These are phyloP conservation scores for Epicoccum sorghinum DNA, from an alignment of 2,329 filamentous ascomycete species.

Conservation along the genomic window DNA sequence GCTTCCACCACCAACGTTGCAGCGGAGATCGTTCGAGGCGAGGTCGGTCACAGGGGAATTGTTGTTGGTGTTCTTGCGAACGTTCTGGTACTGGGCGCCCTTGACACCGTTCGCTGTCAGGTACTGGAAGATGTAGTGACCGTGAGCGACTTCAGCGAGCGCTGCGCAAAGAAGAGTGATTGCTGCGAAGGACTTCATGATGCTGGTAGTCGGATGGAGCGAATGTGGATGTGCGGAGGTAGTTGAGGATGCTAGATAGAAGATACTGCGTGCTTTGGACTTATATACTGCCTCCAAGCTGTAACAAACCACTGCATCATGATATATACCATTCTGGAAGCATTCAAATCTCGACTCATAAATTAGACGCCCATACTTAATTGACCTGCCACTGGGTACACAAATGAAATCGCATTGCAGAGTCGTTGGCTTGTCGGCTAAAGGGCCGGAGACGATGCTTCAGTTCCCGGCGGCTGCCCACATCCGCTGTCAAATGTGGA, in stretches of 20 bases:
- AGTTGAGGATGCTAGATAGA: constrained; percentile 10
- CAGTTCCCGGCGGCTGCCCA: constrained; percentile 25
- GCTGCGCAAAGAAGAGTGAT: constrained; percentile 40
- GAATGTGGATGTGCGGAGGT: constrained; percentile 9
- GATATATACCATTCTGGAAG: constrained; percentile 28
- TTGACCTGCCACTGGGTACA: constrained; percentile 29
- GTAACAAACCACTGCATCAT: not conserved
- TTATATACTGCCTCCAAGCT: constrained; percentile 30
- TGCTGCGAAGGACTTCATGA: constrained; percentile 45
- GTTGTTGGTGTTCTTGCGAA: constrained; percentile 47
- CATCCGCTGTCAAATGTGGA: constrained; percentile 19
- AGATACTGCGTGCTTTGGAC: not conserved
- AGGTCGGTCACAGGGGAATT: constrained; percentile 47
- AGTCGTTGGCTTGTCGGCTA: constrained; percentile 25
- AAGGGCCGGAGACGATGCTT: constrained; percentile 23
- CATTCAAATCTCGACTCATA: constrained; percentile 17
- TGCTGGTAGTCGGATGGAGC: constrained; percentile 4
- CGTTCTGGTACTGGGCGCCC: constrained; percentile 44
- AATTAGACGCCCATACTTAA: constrained; percentile 26
- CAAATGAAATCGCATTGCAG: constrained; percentile 36
- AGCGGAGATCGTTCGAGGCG: constrained; percentile 40
- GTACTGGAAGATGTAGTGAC: constrained; percentile 48
- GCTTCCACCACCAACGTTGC: constrained; percentile 43
- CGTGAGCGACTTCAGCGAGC: constrained; percentile 44
- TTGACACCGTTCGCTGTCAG: constrained; percentile 46